These are phyloP conservation scores for Kluyveromyces siamensis DNA, from an alignment of 805 yeast genomes.

Conservation along the genomic window DNA sequence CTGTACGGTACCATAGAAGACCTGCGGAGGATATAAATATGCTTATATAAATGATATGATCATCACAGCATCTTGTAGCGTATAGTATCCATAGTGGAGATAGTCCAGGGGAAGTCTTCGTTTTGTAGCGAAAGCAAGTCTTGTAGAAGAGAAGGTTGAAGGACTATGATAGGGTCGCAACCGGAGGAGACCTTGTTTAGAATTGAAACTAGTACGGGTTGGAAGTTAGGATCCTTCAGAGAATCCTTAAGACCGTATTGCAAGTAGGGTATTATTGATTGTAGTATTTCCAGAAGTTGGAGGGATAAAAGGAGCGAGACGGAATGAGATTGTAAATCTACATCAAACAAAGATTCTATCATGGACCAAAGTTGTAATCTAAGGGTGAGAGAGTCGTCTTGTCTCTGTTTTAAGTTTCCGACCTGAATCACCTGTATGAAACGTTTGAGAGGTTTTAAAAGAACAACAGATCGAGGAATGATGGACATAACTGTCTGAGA, in stretches of 20 bases:
- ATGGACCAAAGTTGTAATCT: constrained; percentile 3
- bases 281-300: not conserved
- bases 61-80: not conserved
- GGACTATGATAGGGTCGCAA: not conserved
- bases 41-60: no score
- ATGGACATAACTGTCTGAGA: not conserved
- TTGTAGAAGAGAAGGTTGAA: not conserved
- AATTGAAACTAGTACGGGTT: not conserved
- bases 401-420: constrained; percentile 26
- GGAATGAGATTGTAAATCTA: not conserved
- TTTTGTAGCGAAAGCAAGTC: not conserved
- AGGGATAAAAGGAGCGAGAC: not conserved
- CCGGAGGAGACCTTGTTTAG: not conserved
- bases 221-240: not conserved
- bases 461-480: not conserved
- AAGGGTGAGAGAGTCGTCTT: constrained; percentile 15
- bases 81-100: not conserved
- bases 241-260: constrained; percentile 2
- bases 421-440: constrained; percentile 22
- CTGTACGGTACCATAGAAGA: no score
- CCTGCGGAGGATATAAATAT: no score
- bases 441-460: constrained; percentile 16
- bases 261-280: not conserved
- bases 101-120: constrained; percentile 1
- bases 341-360: not conserved